Conservation (phyloP, 805 yeast species). For the Tetrapisispora nanseiensis region DNA sequence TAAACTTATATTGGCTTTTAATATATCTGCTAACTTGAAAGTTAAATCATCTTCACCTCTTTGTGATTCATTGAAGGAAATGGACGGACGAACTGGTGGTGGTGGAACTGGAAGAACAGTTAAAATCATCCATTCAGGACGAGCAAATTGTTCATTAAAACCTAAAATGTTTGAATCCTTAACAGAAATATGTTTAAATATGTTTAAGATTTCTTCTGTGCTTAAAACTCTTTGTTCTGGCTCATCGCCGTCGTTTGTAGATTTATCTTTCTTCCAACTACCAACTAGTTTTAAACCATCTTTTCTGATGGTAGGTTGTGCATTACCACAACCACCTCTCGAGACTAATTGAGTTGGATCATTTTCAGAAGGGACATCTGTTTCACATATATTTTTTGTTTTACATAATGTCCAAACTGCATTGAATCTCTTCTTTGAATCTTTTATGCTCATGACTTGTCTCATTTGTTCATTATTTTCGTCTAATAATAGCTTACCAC, state of each 20-base stretch:
- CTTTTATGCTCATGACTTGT: constrained; percentile 78
- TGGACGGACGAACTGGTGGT: constrained; percentile 97
- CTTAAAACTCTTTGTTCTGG: constrained; percentile 85
- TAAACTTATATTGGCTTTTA: constrained; percentile 95
- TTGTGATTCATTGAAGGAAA: constrained; percentile 95
- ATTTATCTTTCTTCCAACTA: constrained; percentile 90
- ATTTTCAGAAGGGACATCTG: constrained; percentile 61
- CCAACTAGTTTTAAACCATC: constrained; percentile 96
- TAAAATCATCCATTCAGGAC: constrained; percentile 97
- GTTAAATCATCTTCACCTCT: constrained; percentile 99
- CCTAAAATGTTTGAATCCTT: constrained; percentile 80
- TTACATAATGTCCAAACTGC: constrained; percentile 94
- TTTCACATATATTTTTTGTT: constrained; percentile 91
- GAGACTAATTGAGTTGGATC: constrained; percentile 43
- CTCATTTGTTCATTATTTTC: constrained; percentile 65
- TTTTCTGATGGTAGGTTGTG: constrained; percentile 90
- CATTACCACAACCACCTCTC: constrained; percentile 97
- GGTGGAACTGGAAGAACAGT: constrained; percentile 99
- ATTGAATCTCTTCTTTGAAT: constrained; percentile 90
- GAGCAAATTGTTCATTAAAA: constrained; percentile 88
- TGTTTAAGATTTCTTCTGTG: constrained; percentile 83
- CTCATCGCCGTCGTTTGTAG: constrained; percentile 68
- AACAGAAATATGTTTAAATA: constrained; percentile 80
- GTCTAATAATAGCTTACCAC: constrained; percentile 88
- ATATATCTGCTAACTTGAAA: constrained; percentile 89